Conservation (phyloP, 495 filamentous ascomycete species). For the Alectoria sarmentosa region DNA sequence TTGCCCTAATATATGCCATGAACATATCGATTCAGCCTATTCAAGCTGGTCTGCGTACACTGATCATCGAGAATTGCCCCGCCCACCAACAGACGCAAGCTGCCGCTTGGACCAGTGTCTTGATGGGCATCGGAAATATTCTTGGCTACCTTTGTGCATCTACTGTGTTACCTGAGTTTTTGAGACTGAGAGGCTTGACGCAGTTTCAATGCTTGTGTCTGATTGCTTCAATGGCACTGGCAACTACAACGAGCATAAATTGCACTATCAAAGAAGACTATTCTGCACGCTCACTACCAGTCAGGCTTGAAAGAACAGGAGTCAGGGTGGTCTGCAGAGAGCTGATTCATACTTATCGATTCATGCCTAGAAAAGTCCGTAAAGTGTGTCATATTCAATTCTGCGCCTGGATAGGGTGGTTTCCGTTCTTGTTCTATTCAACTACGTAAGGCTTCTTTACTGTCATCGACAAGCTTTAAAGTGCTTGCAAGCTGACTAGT, state of each 20-base stretch:
- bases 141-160: constrained; percentile 81
- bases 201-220: constrained; percentile 92
- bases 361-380: constrained; percentile 73
- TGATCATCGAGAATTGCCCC: constrained; percentile 88
- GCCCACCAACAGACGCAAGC: constrained; percentile 54
- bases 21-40: constrained; percentile 93
- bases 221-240: constrained; percentile 67
- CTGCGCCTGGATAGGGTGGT: constrained; percentile 90
- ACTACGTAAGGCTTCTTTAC: constrained; percentile 79
- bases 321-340: constrained; percentile 49
- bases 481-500: constrained; percentile 36
- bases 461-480: constrained; percentile 60
- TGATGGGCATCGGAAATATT: constrained; percentile 81
- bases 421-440: constrained; percentile 79
- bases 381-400: constrained; percentile 89
- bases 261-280: constrained; percentile 72
- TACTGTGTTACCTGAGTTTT: constrained; percentile 65
- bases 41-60: constrained; percentile 35
- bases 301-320: constrained; percentile 34
- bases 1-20: constrained; percentile 78
- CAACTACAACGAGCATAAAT: constrained; percentile 63
- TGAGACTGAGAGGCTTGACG: constrained; percentile 59
- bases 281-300: constrained; percentile 3
- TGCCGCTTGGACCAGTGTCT: constrained; percentile 80
- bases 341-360: constrained; percentile 24